Conservation (phyloP, 1,284 basidiomycete species). For the Ustilago nuda region DNA sequence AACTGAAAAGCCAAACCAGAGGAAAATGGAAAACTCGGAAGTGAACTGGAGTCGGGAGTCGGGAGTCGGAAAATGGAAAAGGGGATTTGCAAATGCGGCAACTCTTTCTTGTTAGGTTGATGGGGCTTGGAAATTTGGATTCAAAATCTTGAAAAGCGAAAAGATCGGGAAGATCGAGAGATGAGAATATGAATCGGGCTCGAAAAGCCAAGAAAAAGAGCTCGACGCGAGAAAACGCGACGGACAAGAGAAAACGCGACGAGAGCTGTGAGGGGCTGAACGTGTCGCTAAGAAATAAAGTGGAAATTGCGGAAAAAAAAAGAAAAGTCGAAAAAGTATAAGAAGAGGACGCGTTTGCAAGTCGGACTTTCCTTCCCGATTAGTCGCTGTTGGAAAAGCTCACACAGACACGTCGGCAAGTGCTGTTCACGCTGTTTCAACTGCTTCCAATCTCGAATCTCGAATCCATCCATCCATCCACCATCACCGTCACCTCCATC, state of each 20-base stretch:
- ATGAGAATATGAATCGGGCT: background rate
- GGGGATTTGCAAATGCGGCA: background rate
- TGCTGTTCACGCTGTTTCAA: background rate
- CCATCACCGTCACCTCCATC: constrained; percentile 7
- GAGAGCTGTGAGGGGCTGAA: background rate
- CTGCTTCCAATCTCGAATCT: constrained; percentile 1
- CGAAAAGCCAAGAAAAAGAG: too few relatives aligned
- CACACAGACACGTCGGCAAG: constrained; percentile 32
- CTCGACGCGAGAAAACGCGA: too few relatives aligned
- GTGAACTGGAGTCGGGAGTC: too few relatives aligned
- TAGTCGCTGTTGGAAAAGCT: constrained; percentile 1
- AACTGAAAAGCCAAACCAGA: background rate
- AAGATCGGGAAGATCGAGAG: background rate
- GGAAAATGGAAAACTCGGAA: background rate
- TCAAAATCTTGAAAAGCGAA: background rate
- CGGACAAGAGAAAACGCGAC: too few relatives aligned
- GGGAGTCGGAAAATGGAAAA: too few relatives aligned
- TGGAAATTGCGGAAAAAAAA: constrained; percentile 7
- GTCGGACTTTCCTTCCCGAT: constrained; percentile 31
- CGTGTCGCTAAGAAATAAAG: constrained; percentile 6
- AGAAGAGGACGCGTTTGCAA: constrained; percentile 41
- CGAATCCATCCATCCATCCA: constrained; percentile 14
- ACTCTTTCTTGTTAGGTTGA: background rate
- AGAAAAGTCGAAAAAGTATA: constrained; percentile 20
- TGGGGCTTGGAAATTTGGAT: too few relatives aligned